phyloP scores from a whole-genome alignment of 2,329 filamentous ascomycete species.

The Sporothrix variecibatus region DNA sequence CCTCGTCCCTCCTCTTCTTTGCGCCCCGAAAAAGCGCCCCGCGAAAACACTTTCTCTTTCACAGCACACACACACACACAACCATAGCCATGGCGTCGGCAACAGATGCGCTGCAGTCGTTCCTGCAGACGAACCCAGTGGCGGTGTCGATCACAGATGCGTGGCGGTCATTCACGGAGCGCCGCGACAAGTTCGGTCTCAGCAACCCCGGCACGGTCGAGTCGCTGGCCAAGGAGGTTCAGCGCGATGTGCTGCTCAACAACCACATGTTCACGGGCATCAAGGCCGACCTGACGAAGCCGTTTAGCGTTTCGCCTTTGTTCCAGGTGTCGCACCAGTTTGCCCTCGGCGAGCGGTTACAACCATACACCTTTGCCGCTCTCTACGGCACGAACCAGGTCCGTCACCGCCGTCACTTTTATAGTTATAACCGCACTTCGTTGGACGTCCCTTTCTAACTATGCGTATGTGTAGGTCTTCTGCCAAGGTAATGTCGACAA shows the following conservation, averaged over 20 bases:
- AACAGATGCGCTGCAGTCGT: slow-evolving; percentile 56
- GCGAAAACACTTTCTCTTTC: neutral
- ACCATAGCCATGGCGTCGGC: slow-evolving; percentile 49
- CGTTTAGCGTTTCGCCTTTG: slow-evolving; percentile 87
- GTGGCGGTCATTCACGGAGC: slow-evolving; percentile 78
- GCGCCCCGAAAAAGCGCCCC: neutral
- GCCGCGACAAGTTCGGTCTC: slow-evolving; percentile 84
- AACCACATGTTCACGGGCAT: slow-evolving; percentile 97
- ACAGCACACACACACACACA: neutral
- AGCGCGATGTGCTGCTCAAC: slow-evolving; percentile 93
- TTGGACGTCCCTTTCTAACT: too few species aligned
- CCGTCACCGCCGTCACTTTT: slow-evolving; percentile 28
- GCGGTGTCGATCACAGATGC: slow-evolving; percentile 70
- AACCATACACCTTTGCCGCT: slow-evolving; percentile 92
- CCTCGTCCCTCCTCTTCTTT: neutral
- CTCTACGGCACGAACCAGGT: slow-evolving; percentile 94
- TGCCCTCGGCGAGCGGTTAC: slow-evolving; percentile 87
- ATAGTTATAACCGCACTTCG: neutral
- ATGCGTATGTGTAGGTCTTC: slow-evolving; percentile 70
- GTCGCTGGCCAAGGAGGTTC: slow-evolving; percentile 80
- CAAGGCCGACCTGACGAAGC: slow-evolving; percentile 94
- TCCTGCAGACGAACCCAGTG: slow-evolving; percentile 74
- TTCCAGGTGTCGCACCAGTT: slow-evolving; percentile 99
- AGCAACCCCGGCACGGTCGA: slow-evolving; percentile 92
- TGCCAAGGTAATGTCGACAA: slow-evolving; percentile 95